phyloP scores from a whole-genome alignment of 805 yeast species.

The Dipodascopsis uninucleata region DNA sequence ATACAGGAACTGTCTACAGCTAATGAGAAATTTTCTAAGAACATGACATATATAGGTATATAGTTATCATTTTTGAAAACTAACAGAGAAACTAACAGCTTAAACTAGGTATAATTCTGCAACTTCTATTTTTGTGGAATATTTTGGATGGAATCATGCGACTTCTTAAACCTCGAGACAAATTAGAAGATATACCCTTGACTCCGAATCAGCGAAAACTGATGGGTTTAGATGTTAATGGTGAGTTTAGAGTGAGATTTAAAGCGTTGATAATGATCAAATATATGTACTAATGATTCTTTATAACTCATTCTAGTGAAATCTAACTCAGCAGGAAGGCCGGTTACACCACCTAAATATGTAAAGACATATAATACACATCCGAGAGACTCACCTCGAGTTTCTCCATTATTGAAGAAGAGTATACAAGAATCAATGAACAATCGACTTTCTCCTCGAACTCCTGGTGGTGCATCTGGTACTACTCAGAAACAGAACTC shows the following conservation, averaged over 20 bases:
- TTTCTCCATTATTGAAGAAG: conserved; percentile 25
- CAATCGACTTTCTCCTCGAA: too few species aligned
- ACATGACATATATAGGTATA: conserved; percentile 15
- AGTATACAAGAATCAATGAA: conserved; percentile 14
- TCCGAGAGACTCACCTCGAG: conserved; percentile 25
- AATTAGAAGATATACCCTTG: conserved; percentile 26
- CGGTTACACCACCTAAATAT: conserved; percentile 30
- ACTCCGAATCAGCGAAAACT: conserved; percentile 30
- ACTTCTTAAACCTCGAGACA: conserved; percentile 20
- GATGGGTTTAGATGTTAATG: conserved; percentile 24
- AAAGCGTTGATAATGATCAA: too few species aligned
- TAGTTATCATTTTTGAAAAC: conserved; percentile 9
- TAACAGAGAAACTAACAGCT: conserved; percentile 7
- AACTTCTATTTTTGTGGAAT: conserved; percentile 29
- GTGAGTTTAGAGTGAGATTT: too few species aligned
- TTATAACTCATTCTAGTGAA: not conserved
- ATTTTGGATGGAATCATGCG: conserved; percentile 24
- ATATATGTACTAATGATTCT: too few species aligned
- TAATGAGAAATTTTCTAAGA: conserved; percentile 7
- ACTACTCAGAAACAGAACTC: conserved; percentile 2
- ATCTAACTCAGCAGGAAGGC: conserved; percentile 18
- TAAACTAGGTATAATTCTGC: conserved; percentile 17
- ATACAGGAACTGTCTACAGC: conserved; percentile 7
- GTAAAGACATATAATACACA: conserved; percentile 25
- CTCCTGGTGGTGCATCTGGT: too few species aligned